These are phyloP conservation scores for Glycine latifolia DNA, from an alignment of 306 rosid species.

Conservation along the genomic window DNA sequence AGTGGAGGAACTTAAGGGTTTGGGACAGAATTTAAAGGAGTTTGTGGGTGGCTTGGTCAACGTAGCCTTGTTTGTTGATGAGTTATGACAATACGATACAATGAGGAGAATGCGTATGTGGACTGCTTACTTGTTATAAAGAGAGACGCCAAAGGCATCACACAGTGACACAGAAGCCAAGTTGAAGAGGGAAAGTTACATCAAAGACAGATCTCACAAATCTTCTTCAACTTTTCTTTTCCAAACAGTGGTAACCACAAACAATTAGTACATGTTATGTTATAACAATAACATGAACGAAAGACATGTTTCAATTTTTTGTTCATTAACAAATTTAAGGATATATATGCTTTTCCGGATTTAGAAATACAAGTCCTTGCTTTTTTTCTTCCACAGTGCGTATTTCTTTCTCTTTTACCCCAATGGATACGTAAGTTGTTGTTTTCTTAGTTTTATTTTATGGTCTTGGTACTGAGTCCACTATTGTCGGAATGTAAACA, in stretches of 20 bases:
- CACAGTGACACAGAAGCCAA: constrained; percentile 57
- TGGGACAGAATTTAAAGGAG: constrained; percentile 74
- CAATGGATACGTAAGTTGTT: constrained; percentile 51
- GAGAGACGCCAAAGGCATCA: constrained; percentile 57
- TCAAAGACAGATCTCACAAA: constrained; percentile 74
- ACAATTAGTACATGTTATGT: constrained; percentile 42
- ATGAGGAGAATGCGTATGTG: constrained; percentile 78
- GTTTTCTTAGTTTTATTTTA: background rate
- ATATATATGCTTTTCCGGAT: constrained; percentile 55
- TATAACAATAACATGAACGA: constrained; percentile 51
- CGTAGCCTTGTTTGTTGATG: constrained; percentile 42
- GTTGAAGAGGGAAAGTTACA: constrained; percentile 74
- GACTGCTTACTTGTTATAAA: constrained; percentile 75
- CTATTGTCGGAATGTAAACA: constrained; percentile 68
- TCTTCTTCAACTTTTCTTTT: constrained; percentile 86
- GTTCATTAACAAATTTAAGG: constrained; percentile 52
- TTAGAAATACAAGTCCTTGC: constrained; percentile 53
- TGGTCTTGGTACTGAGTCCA: constrained; percentile 48
- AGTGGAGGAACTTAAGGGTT: constrained; percentile 56
- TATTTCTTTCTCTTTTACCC: constrained; percentile 49
- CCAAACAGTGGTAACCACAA: constrained; percentile 61
- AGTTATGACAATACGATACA: background rate
- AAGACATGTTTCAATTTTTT: constrained; percentile 49
- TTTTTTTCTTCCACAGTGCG: constrained; percentile 30
- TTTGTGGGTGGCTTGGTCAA: constrained; percentile 80